Evolutionary conservation across 2,329 filamentous ascomycete species (phyloP).

Genomic region (Monosporascus sp.): DNA sequence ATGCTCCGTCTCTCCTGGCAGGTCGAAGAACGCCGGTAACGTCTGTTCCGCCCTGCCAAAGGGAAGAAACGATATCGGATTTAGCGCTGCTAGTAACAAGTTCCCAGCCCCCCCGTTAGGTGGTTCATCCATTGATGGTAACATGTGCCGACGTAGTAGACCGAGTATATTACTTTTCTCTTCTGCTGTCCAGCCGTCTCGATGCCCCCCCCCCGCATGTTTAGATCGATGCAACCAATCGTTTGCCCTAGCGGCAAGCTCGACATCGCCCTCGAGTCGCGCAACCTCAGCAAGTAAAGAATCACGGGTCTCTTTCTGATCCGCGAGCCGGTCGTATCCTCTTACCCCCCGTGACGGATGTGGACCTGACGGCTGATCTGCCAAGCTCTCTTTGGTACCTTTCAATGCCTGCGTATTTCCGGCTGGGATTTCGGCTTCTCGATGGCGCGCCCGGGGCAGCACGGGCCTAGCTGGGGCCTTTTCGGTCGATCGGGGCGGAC

Average conservation of each 20-base stretch:
- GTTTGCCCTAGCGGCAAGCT: slow-evolving; percentile 52
- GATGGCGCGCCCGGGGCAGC: slow-evolving; percentile 3
- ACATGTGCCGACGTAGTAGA: slow-evolving; percentile 36
- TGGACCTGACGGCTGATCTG: slow-evolving; percentile 4
- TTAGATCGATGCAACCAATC: slow-evolving; percentile 44
- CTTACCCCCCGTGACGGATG: slow-evolving; percentile 38
- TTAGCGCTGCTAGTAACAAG: slow-evolving; percentile 43
- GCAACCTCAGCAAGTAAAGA: slow-evolving; percentile 51
- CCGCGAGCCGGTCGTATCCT: slow-evolving; percentile 35
- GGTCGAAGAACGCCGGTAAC: slow-evolving; percentile 18
- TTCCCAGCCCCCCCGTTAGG: slow-evolving; percentile 28
- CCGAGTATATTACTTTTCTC: slow-evolving; percentile 35
- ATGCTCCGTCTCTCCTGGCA: slow-evolving; percentile 15
- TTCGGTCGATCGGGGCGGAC: slow-evolving; percentile 15
- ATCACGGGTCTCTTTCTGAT: slow-evolving; percentile 49
- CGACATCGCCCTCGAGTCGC: slow-evolving; percentile 53
- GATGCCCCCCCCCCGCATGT: slow-evolving; percentile 23
- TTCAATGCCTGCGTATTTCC: slow-evolving; percentile 3
- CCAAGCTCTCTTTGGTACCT: not conserved
- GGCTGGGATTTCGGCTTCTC: slow-evolving; percentile 10
- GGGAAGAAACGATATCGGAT: slow-evolving; percentile 47
- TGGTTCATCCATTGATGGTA: slow-evolving; percentile 30
- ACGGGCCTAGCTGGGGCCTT: not conserved
- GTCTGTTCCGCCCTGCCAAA: slow-evolving; percentile 36
- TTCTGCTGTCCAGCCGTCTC: slow-evolving; percentile 18